A percentile compares a stretch with the other conserved stretches of the same genome.
Conservation (phyloP, 129 eudicot species). For the Centella asiatica region DNA sequence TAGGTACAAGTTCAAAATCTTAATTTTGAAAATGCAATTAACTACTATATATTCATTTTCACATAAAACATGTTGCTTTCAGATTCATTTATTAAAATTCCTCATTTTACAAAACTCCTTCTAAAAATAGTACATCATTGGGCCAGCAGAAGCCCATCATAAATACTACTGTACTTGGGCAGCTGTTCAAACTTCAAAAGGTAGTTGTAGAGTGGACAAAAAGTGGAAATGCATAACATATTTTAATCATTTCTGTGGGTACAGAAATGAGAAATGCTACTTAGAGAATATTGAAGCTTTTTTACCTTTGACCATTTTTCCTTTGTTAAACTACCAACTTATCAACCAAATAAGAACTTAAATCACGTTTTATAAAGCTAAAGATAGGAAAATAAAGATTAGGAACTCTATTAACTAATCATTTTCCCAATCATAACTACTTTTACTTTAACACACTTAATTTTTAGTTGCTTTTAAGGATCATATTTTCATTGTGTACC, state of each 20-base stretch:
- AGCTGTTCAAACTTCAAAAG: too few species aligned
- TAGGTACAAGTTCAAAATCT: too few species aligned
- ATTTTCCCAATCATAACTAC: neutral
- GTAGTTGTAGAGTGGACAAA: too few species aligned
- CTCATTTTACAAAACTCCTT: too few species aligned
- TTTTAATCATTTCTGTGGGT: neutral
- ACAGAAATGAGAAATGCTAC: neutral
- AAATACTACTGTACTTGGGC: too few species aligned
- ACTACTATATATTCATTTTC: too few species aligned
- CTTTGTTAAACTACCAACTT: neutral
- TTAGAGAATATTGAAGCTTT: neutral
- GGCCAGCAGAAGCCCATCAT: too few species aligned
- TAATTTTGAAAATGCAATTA: too few species aligned
- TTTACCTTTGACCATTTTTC: neutral
- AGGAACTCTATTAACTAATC: neutral
- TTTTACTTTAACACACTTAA: neutral
- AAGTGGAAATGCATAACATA: too few species aligned
- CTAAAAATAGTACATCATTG: too few species aligned
- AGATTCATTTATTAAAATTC: too few species aligned
- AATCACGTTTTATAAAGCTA: neutral
- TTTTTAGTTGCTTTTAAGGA: neutral
- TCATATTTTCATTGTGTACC: neutral
- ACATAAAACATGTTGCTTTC: too few species aligned
- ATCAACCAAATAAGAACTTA: neutral
- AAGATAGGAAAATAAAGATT: neutral